Evolutionary conservation across 2,329 filamentous ascomycete species (phyloP), one percentile per base, ranked within the genome.

Genomic region (Salinomyces thailandicus): DNA sequence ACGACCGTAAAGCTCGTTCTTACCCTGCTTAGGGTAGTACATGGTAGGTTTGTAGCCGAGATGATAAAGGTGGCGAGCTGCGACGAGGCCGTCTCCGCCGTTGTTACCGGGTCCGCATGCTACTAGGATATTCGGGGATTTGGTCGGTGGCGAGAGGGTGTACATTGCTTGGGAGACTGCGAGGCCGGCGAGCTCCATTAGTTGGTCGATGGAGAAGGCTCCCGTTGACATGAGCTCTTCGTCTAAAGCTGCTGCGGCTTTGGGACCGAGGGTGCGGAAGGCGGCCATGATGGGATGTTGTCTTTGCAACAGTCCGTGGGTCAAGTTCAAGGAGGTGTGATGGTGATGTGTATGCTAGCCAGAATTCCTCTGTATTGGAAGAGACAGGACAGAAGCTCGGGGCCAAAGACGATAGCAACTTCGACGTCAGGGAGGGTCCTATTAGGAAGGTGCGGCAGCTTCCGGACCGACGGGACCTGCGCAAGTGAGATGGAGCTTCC

Each of bases 181-280:
- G 0, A 98, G 71, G 0, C 91, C 91, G 29, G 91, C 91, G 5
- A 98, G 67, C 58, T 96, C 91, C 91, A 98, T 96, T 33, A 98
- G 69, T 62, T 98, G 91, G 57, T 96, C 91, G 37, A 98, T 74
- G 8, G 85, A 93, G 63, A 94, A 98, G 6, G 83, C 86, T 26
- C 76, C 75, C 1, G 79, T 76, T 55, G 77, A 83, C 87, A 98
- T 96, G 44, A 98, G 78, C 58, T 98, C 89, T 60, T 84, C 79
- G 58, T 98, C 91, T 13, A 98, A 73, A 32, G 85, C 82, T 0
- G 84, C 81, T 0, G 91, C 91, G 46, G 85, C 84, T 62, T 91
- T 86, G 28, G 89, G 80, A 7, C 80, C 81, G 17, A 98, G 73
- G 17, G 86, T 93, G 13, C 53, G 48, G 33, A 58, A 48, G 11